Evolutionary conservation across 78 protist species (phyloP), one percentile per base, ranked within the genome.

Genomic region (Monosiga brevicollis): DNA sequence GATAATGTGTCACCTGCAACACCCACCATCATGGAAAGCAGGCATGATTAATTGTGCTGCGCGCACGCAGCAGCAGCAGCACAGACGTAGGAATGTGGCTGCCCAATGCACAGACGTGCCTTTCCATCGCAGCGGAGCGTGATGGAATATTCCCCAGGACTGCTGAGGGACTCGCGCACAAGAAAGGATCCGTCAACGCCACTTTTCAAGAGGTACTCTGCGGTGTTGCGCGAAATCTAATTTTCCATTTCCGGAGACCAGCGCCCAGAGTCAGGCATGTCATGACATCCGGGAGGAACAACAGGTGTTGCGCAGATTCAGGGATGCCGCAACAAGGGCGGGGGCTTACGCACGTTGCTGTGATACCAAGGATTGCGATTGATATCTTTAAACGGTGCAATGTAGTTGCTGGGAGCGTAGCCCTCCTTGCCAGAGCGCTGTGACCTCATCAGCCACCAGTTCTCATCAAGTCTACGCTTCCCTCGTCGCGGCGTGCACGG

Each of bases 131-230:
- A 74, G 2, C 40, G 36, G 20, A 74, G 23, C 20, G 78, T 36
- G 41, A 74, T 74, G 3, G 78, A 74, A 40, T 74, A 74, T 22
- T 74, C 78, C 36, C 78, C 78, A 3, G 37, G 78, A 15, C 25
- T 74, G 78, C 78, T 74, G 42, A 36, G 36, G 78, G 36, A 24
- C 40, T 74, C 78, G 42, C 78, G 78, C 42, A 74, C 41, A 24
- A 74, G 40, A 35, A 74, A 74, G 34, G 41, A 35, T 22, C 78
- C 78, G 20, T 74, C 26, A 37, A 74, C 36, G 9, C 78, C 78
- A 35, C 40, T 74, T 22, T 26, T 37, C 36, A 74, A 40, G 42
- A 74, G 78, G 20, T 22, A 9, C 40, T 74, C 78, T 74, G 78
- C 78, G 15, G 37, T 10, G 2, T 36, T 3, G 2, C 78, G 78